Percentiles rank a stretch among this genome's conserved stretches.
Evolutionary conservation across 2,329 filamentous ascomycete species (phyloP).

Genomic region (Colletotrichum cereale): DNA sequence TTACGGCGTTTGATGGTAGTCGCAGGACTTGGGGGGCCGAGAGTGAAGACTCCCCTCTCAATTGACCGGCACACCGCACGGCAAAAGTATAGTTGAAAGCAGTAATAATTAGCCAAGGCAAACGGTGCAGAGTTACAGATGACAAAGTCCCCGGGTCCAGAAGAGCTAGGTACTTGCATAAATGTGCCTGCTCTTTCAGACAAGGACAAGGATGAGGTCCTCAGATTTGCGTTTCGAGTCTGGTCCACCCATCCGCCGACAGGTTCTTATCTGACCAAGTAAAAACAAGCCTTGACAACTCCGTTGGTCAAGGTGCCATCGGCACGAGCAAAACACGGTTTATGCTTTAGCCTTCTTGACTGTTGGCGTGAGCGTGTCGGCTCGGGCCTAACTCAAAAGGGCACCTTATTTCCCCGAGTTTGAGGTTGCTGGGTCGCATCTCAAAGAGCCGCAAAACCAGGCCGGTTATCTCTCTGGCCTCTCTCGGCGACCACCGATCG

Average conservation of each 20-base stretch:
- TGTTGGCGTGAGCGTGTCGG: conserved; percentile 17
- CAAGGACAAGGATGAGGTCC: conserved; percentile 21
- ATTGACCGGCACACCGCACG: background rate
- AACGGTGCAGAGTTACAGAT: conserved; percentile 12
- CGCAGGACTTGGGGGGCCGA: conserved; percentile 5
- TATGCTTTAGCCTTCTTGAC: background rate
- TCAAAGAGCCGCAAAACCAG: background rate
- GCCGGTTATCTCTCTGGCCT: background rate
- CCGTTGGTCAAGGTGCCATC: conserved; percentile 10
- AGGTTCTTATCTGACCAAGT: conserved; percentile 8
- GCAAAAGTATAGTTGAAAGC: conserved; percentile 12
- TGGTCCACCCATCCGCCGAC: conserved; percentile 20
- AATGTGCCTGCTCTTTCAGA: conserved; percentile 4
- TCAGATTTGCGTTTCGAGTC: conserved; percentile 21
- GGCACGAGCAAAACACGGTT: background rate
- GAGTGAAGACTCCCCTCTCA: background rate
- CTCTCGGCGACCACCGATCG: background rate
- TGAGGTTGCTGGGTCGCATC: background rate
- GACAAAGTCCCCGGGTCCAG: background rate
- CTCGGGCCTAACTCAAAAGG: conserved; percentile 29
- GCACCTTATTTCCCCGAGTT: conserved; percentile 1
- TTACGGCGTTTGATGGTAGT: conserved; percentile 29
- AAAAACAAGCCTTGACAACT: conserved; percentile 29
- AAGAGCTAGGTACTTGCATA: conserved; percentile 6
- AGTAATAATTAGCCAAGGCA: conserved; percentile 23